These are phyloP conservation scores for Kodamaea derodonti DNA, from an alignment of 1,139 yeast species.

Conservation along the genomic window DNA sequence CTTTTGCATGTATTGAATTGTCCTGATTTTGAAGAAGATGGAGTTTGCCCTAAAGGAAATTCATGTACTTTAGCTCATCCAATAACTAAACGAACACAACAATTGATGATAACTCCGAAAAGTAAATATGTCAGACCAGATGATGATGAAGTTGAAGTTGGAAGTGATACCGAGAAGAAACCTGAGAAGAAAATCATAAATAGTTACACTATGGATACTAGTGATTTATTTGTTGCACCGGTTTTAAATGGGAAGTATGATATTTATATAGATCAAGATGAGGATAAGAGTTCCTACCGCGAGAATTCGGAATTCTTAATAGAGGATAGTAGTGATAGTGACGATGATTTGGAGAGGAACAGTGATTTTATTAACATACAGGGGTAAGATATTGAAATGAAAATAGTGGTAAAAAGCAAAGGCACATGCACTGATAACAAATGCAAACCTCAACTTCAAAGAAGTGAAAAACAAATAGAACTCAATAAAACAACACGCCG, in stretches of 20 bases:
- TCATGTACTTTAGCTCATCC: conserved; percentile 50
- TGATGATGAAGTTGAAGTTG: conserved; percentile 29
- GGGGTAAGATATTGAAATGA: too few relatives aligned
- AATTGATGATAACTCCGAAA: conserved; percentile 20
- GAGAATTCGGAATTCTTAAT: conserved; percentile 13
- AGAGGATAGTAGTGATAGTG: conserved; percentile 10
- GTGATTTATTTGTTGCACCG: conserved; percentile 17
- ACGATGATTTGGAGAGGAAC: conserved; percentile 24
- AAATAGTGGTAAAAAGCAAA: background rate
- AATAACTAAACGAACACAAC: conserved; percentile 27
- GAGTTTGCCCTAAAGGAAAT: conserved; percentile 49
- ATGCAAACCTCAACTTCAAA: too few relatives aligned
- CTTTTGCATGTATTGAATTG: conserved; percentile 60
- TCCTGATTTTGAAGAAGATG: conserved; percentile 66
- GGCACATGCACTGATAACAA: background rate
- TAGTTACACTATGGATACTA: conserved; percentile 36
- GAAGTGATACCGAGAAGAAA: conserved; percentile 25
- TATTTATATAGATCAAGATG: conserved; percentile 21
- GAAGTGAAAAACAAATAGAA: too few relatives aligned
- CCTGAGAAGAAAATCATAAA: conserved; percentile 20
- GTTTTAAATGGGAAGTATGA: conserved; percentile 25
- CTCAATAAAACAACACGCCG: too few relatives aligned
- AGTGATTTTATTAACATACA: conserved; percentile 22
- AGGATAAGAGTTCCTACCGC: conserved; percentile 6
- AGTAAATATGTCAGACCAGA: conserved; percentile 17